These are phyloP conservation scores for Cydonia oblonga DNA, from an alignment of 331 rosid genomes.

Conservation along the genomic window DNA sequence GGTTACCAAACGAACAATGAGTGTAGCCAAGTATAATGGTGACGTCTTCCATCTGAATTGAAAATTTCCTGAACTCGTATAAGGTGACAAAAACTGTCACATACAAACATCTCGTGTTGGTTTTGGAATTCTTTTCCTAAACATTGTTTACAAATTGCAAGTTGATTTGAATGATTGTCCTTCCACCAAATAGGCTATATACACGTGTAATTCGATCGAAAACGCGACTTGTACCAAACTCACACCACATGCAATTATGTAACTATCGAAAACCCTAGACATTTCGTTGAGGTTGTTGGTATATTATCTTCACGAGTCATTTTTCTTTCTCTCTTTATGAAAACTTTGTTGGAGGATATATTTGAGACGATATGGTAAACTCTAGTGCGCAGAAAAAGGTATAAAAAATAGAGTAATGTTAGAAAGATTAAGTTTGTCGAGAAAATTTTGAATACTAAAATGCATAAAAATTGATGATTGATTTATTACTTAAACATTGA, in stretches of 20 bases:
- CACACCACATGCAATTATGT: background rate
- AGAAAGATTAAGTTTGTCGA: too few species aligned
- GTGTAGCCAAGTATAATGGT: background rate
- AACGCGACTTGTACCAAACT: background rate
- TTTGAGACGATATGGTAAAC: background rate
- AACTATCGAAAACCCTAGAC: background rate
- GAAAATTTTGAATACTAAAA: too few species aligned
- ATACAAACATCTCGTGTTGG: background rate
- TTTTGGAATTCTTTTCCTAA: too few species aligned
- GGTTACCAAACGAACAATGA: background rate
- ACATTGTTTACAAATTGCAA: background rate
- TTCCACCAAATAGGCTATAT: background rate
- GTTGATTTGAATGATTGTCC: background rate
- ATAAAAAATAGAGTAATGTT: too few species aligned
- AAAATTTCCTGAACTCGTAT: background rate
- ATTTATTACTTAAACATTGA: too few species aligned
- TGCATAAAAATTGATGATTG: too few species aligned
- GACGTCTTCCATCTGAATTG: background rate
- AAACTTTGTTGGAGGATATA: background rate
- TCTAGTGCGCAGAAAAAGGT: too few species aligned
- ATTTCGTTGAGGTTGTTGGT: background rate
- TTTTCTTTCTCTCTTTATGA: background rate
- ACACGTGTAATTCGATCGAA: background rate
- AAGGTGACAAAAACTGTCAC: background rate
- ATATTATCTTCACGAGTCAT: background rate